Conservation (phyloP, 2,329 filamentous ascomycete genomes). For the Beauveria varroae region DNA sequence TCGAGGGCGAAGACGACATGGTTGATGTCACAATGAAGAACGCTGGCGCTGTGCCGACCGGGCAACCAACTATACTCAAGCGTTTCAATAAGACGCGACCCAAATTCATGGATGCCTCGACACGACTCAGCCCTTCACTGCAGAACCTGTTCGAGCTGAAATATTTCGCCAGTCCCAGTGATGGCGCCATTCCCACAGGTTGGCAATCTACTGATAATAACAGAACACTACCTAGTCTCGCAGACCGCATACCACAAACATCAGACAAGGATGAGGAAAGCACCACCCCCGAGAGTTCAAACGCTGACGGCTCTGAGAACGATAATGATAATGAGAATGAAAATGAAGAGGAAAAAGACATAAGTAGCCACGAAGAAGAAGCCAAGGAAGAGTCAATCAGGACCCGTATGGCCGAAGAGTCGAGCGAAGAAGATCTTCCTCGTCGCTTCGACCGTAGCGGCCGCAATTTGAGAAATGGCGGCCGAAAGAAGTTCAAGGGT, state of each 20-base stretch:
- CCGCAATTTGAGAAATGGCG: slow-evolving; percentile 17
- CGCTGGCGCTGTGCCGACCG: slow-evolving; percentile 19
- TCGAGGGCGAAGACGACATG: slow-evolving; percentile 83
- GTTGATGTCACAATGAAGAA: slow-evolving; percentile 86
- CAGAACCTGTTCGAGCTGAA: slow-evolving; percentile 72
- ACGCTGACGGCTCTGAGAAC: slow-evolving; percentile 38
- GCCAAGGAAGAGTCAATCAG: slow-evolving; percentile 22
- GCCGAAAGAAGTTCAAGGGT: slow-evolving; percentile 41
- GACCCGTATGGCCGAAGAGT: slow-evolving; percentile 54
- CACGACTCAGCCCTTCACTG: slow-evolving; percentile 54
- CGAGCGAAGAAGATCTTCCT: slow-evolving; percentile 45
- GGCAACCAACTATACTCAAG: slow-evolving; percentile 29
- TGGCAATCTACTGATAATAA: slow-evolving; percentile 57
- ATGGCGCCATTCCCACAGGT: slow-evolving; percentile 59
- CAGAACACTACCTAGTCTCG: slow-evolving; percentile 47
- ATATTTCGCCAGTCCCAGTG: slow-evolving; percentile 48
- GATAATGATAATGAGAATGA: slow-evolving; percentile 43
- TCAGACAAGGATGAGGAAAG: slow-evolving; percentile 33
- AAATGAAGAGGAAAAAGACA: slow-evolving; percentile 36
- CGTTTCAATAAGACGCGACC: slow-evolving; percentile 44
- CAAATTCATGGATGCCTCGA: slow-evolving; percentile 43
- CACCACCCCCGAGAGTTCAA: slow-evolving; percentile 40
- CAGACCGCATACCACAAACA: slow-evolving; percentile 37
- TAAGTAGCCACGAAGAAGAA: slow-evolving; percentile 45
- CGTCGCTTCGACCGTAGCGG: slow-evolving; percentile 6